These are phyloP conservation scores for Penicillium sp. DNA, from an alignment of 2,329 filamentous ascomycete genomes.

Conservation along the genomic window DNA sequence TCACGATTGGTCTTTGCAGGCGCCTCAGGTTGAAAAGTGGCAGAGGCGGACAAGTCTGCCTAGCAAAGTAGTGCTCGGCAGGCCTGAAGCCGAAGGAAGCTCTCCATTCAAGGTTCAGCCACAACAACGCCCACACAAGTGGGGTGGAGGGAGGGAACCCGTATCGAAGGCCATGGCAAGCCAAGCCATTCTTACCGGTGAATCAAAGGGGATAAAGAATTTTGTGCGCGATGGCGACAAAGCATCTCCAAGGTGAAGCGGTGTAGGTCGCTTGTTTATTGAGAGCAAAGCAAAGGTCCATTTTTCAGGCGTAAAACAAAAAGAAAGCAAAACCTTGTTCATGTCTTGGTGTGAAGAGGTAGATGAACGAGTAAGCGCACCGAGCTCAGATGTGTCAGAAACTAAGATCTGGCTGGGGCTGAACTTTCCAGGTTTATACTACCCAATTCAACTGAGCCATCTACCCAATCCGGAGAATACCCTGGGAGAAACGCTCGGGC, in stretches of 20 bases:
- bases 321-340: neutral
- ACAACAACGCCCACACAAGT: slow-evolving; percentile 20
- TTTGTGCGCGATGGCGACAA: neutral
- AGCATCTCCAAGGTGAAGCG: slow-evolving; percentile 13
- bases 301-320: neutral
- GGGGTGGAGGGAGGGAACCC: slow-evolving; percentile 5
- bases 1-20: slow-evolving; percentile 10
- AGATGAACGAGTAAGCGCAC: slow-evolving; percentile 5
- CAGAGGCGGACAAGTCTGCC: neutral
- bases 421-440: slow-evolving; percentile 20
- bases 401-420: slow-evolving; percentile 26
- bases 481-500: slow-evolving; percentile 20
- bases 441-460: slow-evolving; percentile 15
- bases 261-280: slow-evolving; percentile 9
- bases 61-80: slow-evolving; percentile 1
- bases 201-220: slow-evolving; percentile 11
- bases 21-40: slow-evolving; percentile 10
- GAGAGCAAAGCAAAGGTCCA: neutral
- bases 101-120: slow-evolving; percentile 26
- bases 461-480: slow-evolving; percentile 3
- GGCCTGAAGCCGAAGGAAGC: slow-evolving; percentile 12
- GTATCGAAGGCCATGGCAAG: neutral
- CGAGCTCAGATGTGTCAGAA: slow-evolving; percentile 5
- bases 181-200: slow-evolving; percentile 15
- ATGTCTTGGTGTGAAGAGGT: neutral